Base-by-base conservation (phyloP, 306 rosid species). In the Chamaecrista fasciculata region DNA sequence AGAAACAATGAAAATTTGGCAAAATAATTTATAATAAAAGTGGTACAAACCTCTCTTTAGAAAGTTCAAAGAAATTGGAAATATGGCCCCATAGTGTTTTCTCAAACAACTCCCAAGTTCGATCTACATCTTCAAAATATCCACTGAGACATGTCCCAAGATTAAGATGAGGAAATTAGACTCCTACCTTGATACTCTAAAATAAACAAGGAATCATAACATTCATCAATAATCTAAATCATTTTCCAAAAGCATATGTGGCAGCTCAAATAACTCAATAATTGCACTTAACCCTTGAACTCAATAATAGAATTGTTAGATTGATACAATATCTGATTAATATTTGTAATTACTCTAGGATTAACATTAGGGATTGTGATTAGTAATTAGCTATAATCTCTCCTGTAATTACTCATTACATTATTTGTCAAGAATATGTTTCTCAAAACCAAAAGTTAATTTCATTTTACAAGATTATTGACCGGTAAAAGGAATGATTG, bases 121-220 rank as follows among this genome's bases (percentile, higher is more conserved):
- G 85, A 75, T 94, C 98, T 25, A 94, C 96, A 29, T 94, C 98
- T 86, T 94, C 97, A 81, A 91, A 94, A 83, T 94, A 91, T 80
- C 84, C 95, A 60, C 98, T 94, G 78, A 36, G 34, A 60, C 63
- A 73, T 46, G 72, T 55, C 67, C 39, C 72, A 82, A 65, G 23
- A 51, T 66, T 55, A 64, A 62, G 40, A 70, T 57, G 29, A 53
- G 71, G 55, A 67, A 43, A 72, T 15, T 18, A 81, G 66, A 73
- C 29, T 46, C 55, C 50, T 28, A 52, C 42, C 42, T 36, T 50
- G 47, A 74, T 42, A 42, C 34, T 48, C 16, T 53, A 46, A 23
- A 76, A 53, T 16, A n/a, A 76, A 55, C 36, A 40, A 47, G 37
- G 37, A 66, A 70, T 26, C 34, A 60, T 74, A 62, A 52, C 33